Base-by-base conservation (phyloP, 768 basidiomycete genomes). In the Amanita jacksonii region DNA sequence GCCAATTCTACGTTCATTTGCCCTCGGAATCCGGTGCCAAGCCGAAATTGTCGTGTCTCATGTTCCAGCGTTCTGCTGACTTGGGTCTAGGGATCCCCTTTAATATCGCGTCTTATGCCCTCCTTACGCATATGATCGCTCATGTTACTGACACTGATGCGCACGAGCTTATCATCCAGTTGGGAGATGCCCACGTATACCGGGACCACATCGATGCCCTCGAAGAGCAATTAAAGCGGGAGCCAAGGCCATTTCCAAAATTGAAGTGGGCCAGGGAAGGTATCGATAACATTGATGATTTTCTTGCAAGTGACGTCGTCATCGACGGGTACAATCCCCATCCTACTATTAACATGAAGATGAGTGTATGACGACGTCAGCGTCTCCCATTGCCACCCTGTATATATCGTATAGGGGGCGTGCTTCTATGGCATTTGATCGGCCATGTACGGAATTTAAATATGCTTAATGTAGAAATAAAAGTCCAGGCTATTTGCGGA, bases 21-120 rank as follows among this genome's bases (percentile, higher is more conserved):
- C 86, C 94, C 1, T 53, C 62, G 10, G 54, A 69, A 13, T 70
- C 77, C 1, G 53, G 61, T 1, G 57, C 67, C 13, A 81, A 77
- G 51, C 83, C 82, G 7, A 76, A 75, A 45, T 81, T 98, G 13
- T 93, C 90, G 7, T 97, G 93, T 62, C 73, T 94, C 35, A 92
- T 98, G 91, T 97, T 83, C 67, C 94, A 98, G 57, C 87, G 96
- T 37, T 97, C 94, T 9, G 93, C 93, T 13, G 94, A 99, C 59
- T 76, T 97, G 6, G 94, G 94, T 1, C 86, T 99, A 30, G 94
- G 94, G 2, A 88, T 99, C 38, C 94, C 94, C 0, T 99, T 99
- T 76, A 99, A 99, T 63, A 98, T 99, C 62, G 96, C 94, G 9
- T 98, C 96, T 0, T 99, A 98, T 62, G 87, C 96, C 5, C 76